Base-by-base conservation (phyloP, 306 rosid genomes). In the Myrica gale region DNA sequence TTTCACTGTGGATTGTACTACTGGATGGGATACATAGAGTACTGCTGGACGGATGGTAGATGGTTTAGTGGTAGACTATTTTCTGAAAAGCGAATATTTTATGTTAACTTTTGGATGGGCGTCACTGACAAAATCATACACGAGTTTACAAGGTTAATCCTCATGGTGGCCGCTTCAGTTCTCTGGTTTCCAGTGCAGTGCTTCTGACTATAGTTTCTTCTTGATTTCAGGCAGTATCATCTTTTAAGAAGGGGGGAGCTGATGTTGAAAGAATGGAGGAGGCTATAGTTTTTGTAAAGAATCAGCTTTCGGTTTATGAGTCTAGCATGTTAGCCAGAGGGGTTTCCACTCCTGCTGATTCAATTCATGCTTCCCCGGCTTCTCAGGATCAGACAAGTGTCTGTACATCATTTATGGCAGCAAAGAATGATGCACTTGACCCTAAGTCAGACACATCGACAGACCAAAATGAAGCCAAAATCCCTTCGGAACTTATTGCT, bases 401-500 rank as follows among this genome's bases (percentile, higher is more conserved):
- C 51, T 80, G 84, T 83, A 48, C 86, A 60, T 81, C 84, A 76
- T 83, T 76, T 68, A 77, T 76, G 26, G 81, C 77, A 45, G 75
- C 82, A 76, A 82, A 70, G 72, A 71, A 83, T 75, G 81, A 77
- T 69, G 76, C 69, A 55, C 86, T 74, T 45, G 90, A 88, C 80
- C 79, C 91, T 20, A 85, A 82, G 74, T 86, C 78, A 69, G 80
- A 84, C 65, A 67, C 80, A 55, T 69, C 80, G 58, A 69, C 88
- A 54, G 85, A 87, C 74, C 91, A 81, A 85, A 86, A 80, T 44
- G 95, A 89, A 78, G 80, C 81, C 66, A 84, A 88, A 84, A 65
- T 90, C 80, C 97, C 93, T 79, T 86, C 95, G 23, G 95, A 94
- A 69, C 95, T 92, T 53, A 90, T 92, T 72, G 86, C 91, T 80